Conservation (phyloP, 805 yeast species). For the Kregervanrija pseudodelftensis region DNA sequence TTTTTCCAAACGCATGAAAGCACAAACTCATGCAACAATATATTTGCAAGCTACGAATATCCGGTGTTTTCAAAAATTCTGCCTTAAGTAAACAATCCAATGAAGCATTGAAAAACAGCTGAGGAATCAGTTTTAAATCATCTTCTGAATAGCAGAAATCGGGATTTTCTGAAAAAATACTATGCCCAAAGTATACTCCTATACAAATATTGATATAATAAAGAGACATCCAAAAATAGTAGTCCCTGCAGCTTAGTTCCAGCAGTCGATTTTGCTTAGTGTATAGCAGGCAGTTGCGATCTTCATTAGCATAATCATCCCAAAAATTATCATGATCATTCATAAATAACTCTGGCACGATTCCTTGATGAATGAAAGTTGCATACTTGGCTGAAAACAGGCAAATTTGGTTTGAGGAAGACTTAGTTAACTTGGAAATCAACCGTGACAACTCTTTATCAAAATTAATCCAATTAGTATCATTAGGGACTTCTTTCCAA, state of each 20-base stretch:
- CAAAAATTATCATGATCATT: conserved; percentile 3
- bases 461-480: not conserved
- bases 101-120: conserved; percentile 3
- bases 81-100: conserved; percentile 8
- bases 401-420: not conserved
- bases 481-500: not conserved
- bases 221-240: conserved; percentile 7
- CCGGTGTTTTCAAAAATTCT: conserved; percentile 5
- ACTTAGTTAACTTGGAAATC: not conserved
- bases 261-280: not conserved
- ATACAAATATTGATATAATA: conserved; percentile 4
- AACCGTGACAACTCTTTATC: not conserved
- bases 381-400: conserved; percentile 2
- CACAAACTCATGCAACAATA: conserved; percentile 7
- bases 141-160: not conserved
- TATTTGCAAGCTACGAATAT: conserved; percentile 5
- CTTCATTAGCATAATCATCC: not conserved
- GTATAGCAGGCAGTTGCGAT: not conserved
- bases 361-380: conserved; percentile 4
- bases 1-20: conserved; percentile 7
- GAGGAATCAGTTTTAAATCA: conserved; percentile 2
- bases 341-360: conserved; percentile 3
- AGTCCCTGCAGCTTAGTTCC: conserved; percentile 1
- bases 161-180: not conserved
- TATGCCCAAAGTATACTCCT: conserved; percentile 6